These are phyloP conservation scores for Coprinellus micaceus DNA, from an alignment of 768 basidiomycete genomes.

Conservation along the genomic window DNA sequence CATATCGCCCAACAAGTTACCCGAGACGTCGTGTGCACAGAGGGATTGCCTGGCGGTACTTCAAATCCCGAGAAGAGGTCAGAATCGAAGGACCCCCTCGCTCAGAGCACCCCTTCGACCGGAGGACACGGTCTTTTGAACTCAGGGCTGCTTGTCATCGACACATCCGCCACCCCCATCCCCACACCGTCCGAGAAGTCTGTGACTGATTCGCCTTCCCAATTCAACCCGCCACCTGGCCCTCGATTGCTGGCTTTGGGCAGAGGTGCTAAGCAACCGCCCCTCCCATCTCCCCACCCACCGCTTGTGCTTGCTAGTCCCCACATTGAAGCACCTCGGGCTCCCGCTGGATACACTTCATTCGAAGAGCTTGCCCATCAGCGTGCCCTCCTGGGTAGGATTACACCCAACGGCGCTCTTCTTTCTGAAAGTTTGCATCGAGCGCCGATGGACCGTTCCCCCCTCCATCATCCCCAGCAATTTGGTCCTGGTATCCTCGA, in stretches of 20 bases:
- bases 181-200: slow-evolving; percentile 12
- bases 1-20: too few relatives aligned
- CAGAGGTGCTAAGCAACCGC: slow-evolving; percentile 30
- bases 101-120: too few relatives aligned
- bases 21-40: too few relatives aligned
- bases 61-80: too few relatives aligned
- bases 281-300: slow-evolving; percentile 8
- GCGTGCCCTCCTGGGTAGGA: slow-evolving; percentile 16
- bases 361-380: slow-evolving; percentile 45
- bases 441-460: slow-evolving; percentile 15
- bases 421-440: slow-evolving; percentile 16
- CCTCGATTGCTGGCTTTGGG: slow-evolving; percentile 49
- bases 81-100: too few relatives aligned
- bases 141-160: too few relatives aligned
- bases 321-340: neutral
- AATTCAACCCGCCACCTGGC: slow-evolving; percentile 43
- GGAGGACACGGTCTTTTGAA: too few relatives aligned
- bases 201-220: slow-evolving; percentile 7
- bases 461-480: slow-evolving; percentile 1
- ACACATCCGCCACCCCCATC: slow-evolving; percentile 2
- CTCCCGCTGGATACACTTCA: slow-evolving; percentile 44
- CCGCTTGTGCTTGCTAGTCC: neutral
- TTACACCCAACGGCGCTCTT: slow-evolving; percentile 8
- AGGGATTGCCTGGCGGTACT: too few relatives aligned
- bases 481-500: slow-evolving; percentile 1